Conservation (phyloP, 2,329 filamentous ascomycete species). For the Xylariaceae sp. region DNA sequence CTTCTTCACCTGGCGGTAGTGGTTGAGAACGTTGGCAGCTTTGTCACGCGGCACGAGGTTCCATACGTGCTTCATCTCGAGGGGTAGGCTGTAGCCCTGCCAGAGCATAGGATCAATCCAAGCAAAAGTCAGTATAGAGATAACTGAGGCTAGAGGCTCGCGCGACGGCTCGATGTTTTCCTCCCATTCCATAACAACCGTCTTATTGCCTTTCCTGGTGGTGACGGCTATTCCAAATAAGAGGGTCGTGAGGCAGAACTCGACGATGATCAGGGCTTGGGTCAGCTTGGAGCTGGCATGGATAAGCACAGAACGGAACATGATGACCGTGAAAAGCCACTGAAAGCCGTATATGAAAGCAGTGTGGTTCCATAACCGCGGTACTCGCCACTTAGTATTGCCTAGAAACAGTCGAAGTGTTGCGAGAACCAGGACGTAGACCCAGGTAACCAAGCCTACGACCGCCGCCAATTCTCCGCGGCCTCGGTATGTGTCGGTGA, state of each 20-base stretch:
- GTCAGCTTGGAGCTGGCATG: conserved; percentile 68
- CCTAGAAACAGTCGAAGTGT: conserved; percentile 70
- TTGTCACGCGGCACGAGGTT: conserved; percentile 88
- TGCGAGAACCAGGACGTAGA: conserved; percentile 76
- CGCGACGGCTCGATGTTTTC: conserved; percentile 83
- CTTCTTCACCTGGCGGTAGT: conserved; percentile 85
- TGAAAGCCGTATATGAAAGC: conserved; percentile 78
- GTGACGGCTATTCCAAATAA: conserved; percentile 76
- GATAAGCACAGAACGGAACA: conserved; percentile 85
- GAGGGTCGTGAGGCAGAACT: conserved; percentile 75
- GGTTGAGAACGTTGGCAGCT: conserved; percentile 74
- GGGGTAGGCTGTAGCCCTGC: conserved; percentile 82
- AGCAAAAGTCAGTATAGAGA: conserved; percentile 83
- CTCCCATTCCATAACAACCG: conserved; percentile 85
- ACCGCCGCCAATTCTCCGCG: conserved; percentile 63
- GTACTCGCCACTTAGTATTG: conserved; percentile 67
- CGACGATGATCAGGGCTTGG: conserved; percentile 67
- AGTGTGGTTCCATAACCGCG: conserved; percentile 90
- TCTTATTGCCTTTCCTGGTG: conserved; percentile 89
- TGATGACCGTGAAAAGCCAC: conserved; percentile 75
- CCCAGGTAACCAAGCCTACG: conserved; percentile 73
- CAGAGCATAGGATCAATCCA: conserved; percentile 92
- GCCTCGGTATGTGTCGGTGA: conserved; percentile 60
- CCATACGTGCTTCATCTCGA: conserved; percentile 88
- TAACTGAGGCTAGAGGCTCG: conserved; percentile 84